Evolutionary conservation across 2,329 filamentous ascomycete species (phyloP).

Genomic region (Mycosphaerelloides madeirae): DNA sequence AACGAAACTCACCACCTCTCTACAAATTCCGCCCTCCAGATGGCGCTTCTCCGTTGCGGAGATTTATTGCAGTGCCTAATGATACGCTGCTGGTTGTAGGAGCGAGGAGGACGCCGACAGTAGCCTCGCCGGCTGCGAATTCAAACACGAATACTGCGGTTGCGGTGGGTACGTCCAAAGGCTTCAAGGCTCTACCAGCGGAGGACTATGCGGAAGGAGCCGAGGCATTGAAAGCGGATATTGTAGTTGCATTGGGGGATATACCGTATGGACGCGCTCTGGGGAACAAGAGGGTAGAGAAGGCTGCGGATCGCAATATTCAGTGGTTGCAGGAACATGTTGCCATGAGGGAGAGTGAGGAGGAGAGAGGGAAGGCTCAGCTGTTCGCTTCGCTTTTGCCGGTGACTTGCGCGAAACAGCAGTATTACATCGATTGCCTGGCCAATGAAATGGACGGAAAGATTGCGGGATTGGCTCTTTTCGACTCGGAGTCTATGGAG

Average conservation of each 20-base stretch:
- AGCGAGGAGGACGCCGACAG: conserved; percentile 70
- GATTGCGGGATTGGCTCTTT: conserved; percentile 70
- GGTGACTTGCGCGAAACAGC: conserved; percentile 68
- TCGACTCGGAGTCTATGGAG: conserved; percentile 65
- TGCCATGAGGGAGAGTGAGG: conserved; percentile 13
- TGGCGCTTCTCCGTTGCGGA: conserved; percentile 58
- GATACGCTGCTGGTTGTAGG: conserved; percentile 67
- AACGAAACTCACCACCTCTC: conserved; percentile 53
- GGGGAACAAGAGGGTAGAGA: conserved; percentile 62
- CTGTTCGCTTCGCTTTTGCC: conserved; percentile 67
- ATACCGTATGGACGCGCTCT: conserved; percentile 52
- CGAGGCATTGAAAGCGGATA: conserved; percentile 67
- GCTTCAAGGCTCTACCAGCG: conserved; percentile 67
- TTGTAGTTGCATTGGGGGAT: conserved; percentile 74
- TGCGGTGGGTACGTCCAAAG: conserved; percentile 78
- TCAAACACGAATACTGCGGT: conserved; percentile 57
- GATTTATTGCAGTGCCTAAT: conserved; percentile 68
- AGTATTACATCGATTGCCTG: conserved; percentile 71
- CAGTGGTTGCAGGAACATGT: conserved; percentile 72
- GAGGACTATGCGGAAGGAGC: conserved; percentile 65
- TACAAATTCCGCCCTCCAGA: conserved; percentile 46
- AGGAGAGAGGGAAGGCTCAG: conserved; percentile 38
- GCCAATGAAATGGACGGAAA: conserved; percentile 55
- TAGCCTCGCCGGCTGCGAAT: conserved; percentile 59
- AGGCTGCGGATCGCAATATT: conserved; percentile 83